Evolutionary conservation across 352 stramenopile species (phyloP).

Genomic region (Stramenopiles sp.): DNA sequence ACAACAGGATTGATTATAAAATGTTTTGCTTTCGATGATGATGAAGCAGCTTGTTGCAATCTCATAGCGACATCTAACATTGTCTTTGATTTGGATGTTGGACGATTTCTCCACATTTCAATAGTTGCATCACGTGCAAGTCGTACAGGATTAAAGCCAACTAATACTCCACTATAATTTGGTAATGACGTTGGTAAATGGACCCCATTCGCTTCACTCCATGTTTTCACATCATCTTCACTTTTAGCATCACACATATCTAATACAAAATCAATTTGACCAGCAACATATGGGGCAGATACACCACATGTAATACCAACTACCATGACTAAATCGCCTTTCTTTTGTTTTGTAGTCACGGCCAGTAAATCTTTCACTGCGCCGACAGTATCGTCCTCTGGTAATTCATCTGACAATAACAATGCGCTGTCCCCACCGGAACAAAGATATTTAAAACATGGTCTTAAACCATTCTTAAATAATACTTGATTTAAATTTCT

Average conservation of each 20-base stretch:
- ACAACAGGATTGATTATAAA: background rate
- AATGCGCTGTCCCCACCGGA: background rate
- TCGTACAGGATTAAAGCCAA: background rate
- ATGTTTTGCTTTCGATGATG: background rate
- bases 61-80: background rate
- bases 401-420: background rate
- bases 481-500: background rate
- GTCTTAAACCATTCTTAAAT: background rate
- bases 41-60: background rate
- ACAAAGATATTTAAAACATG: background rate
- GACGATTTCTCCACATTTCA: background rate
- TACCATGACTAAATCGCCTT: background rate
- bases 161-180: background rate
- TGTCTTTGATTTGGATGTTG: too few relatives aligned
- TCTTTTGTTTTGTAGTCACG: background rate
- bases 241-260: background rate
- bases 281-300: background rate
- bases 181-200: too few relatives aligned
- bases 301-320: background rate
- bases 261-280: background rate
- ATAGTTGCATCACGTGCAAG: background rate
- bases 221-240: too few relatives aligned
- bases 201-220: too few relatives aligned
- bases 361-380: background rate
- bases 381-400: background rate